A percentile compares a stretch with the other conserved stretches of the same genome.
Conservation (phyloP, 495 filamentous ascomycete genomes). For the Tuber melanosporum region DNA sequence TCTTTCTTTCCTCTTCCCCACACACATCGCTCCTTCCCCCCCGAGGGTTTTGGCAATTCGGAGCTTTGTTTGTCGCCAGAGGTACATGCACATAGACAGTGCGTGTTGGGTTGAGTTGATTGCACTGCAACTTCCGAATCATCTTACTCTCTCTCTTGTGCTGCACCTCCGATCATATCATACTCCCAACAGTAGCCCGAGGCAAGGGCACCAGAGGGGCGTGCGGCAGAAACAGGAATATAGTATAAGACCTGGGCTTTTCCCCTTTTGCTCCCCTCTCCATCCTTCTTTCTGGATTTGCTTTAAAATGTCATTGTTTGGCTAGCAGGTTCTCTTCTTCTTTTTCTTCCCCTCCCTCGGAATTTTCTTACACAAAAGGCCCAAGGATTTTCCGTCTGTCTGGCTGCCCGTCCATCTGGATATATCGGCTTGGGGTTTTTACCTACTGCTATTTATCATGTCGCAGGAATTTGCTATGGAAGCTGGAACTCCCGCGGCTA, state of each 20-base stretch:
- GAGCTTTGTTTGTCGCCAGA: not conserved
- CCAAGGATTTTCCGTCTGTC: constrained; percentile 15
- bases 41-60: not conserved
- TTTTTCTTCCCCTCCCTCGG: not conserved
- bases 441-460: constrained; percentile 8
- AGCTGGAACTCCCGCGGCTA: not conserved
- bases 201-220: not conserved
- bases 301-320: constrained; percentile 2
- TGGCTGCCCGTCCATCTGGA: not conserved
- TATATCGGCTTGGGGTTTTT: not conserved
- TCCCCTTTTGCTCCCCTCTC: too few relatives aligned
- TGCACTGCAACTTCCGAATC: not conserved
- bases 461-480: constrained; percentile 17
- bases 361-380: not conserved
- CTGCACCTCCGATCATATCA: not conserved
- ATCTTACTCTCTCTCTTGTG: not conserved
- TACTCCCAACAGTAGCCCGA: not conserved
- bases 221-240: not conserved
- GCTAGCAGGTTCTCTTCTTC: not conserved
- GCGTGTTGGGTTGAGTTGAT: not conserved
- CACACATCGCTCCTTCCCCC: not conserved
- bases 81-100: not conserved
- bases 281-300: not conserved
- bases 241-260: not conserved
- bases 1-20: not conserved